phyloP scores from a whole-genome alignment of 2,329 filamentous ascomycete genomes.

The Gaeumannomyces tritici region DNA sequence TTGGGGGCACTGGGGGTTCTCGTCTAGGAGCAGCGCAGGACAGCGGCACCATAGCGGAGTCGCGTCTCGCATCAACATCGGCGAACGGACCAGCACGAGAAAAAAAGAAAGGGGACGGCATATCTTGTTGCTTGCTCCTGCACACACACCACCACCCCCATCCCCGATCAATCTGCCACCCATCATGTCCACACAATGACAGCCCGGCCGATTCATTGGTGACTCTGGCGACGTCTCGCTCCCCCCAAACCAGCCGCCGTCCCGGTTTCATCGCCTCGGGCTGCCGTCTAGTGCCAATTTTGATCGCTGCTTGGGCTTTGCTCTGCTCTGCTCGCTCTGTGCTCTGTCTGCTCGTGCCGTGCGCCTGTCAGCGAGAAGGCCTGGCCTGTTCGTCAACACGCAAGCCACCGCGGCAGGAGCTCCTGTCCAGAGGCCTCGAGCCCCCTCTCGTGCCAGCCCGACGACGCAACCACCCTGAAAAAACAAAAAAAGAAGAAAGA shows the following conservation, averaged over 20 bases:
- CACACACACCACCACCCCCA: slow-evolving; percentile 6
- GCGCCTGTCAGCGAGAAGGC: not conserved
- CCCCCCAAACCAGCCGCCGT: slow-evolving; percentile 2
- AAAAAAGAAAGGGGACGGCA: slow-evolving; percentile 6
- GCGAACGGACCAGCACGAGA: slow-evolving; percentile 5
- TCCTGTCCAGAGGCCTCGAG: not conserved
- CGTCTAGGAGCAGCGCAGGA: not conserved
- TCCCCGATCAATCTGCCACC: slow-evolving; percentile 22
- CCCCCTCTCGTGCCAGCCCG: not conserved
- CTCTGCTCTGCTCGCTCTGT: not conserved
- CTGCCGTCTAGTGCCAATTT: not conserved
- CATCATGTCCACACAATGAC: slow-evolving; percentile 29
- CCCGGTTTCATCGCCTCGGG: slow-evolving; percentile 1
- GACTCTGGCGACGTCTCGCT: slow-evolving; percentile 10
- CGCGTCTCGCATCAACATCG: slow-evolving; percentile 7
- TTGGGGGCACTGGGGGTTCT: not conserved
- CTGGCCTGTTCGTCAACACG: not conserved
- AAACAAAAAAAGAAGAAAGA: not conserved
- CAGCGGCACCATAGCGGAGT: slow-evolving; percentile 1
- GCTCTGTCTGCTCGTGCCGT: not conserved
- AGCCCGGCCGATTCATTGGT: slow-evolving; percentile 28
- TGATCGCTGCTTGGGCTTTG: not conserved
- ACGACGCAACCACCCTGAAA: not conserved
- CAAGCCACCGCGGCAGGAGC: not conserved
- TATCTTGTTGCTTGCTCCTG: slow-evolving; percentile 1